Evolutionary conservation across 345 rosid genomes (phyloP).

Genomic region (Melaleuca alternifolia): DNA sequence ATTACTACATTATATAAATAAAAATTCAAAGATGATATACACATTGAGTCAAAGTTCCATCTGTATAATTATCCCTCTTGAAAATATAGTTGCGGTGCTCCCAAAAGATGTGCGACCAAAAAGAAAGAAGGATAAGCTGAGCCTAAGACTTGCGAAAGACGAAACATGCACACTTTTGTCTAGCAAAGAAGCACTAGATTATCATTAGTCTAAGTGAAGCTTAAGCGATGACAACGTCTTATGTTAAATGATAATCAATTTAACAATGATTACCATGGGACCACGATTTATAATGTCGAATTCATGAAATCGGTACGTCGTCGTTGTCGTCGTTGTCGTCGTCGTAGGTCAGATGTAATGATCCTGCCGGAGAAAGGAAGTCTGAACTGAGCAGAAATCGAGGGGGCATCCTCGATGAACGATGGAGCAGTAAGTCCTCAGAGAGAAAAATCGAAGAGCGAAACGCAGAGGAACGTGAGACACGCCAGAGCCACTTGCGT

Average conservation of each 20-base stretch:
- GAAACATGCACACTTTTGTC: neutral
- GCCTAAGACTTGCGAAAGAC: neutral
- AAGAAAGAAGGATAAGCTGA: neutral
- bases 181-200: neutral
- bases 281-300: neutral
- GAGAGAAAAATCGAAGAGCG: no score
- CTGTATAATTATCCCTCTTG: neutral
- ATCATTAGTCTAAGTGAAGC: neutral
- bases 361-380: neutral
- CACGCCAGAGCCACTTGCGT: neutral
- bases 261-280: neutral
- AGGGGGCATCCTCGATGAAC: no score
- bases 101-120: neutral
- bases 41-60: neutral
- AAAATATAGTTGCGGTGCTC: fast-evolving
- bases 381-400: neutral
- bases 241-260: neutral
- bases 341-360: no score
- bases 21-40: fast-evolving
- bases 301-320: neutral
- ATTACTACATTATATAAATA: neutral
- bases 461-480: neutral
- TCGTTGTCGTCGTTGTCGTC: no score
- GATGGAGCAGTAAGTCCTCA: no score
- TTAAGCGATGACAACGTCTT: neutral